Base-by-base conservation (phyloP, 2,329 filamentous ascomycete genomes). In the Claviceps maximensis region DNA sequence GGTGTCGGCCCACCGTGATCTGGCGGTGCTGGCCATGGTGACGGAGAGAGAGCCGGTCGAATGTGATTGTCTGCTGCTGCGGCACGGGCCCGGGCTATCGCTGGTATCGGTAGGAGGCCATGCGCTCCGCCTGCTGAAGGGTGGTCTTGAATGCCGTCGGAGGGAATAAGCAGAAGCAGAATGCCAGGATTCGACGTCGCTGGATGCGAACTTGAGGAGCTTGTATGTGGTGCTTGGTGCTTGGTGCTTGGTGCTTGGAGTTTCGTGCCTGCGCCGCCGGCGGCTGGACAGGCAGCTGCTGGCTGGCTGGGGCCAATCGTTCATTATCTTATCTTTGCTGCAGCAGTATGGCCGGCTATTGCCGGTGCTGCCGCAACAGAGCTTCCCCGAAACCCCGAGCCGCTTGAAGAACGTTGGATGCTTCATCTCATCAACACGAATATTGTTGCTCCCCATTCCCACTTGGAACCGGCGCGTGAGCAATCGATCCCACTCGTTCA, bases 1-100 rank as follows among this genome's bases (percentile, higher is more conserved):
- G 47, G 86, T 82, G 63, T 89, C 80, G 58, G 87, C 88, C 93
- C 93, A 98, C 69, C 91, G 83, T 50, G 91, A 96, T 65, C 80
- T 82, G 52, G 70, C 67, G 64, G 75, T 77, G 62, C 73, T 73
- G 48, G 82, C 75, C 82, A 86, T 86, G 47, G 21, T 40, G 47
- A 38, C 9, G 45, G 29, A 33, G 27, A 21, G 29, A 33, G 27
- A 21, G 33, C 33, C 15, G 21, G 29, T n/a, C 29, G 31, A n/a
- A 25, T 33, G 31, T 23, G 47, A 23, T 31, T 13, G 9, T 21
- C 15, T 33, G 19, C 19, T 48, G 31, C 10, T 36, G 29, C 19
- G 21, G 27, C 13, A n/a, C 2, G 15, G 25, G 33, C 15, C 13
- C 13, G 33, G 13, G 33, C 31, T 12, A 12, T 36, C 10, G 13